These are phyloP conservation scores for Viola odorata DNA, from an alignment of 345 rosid genomes.

Conservation along the genomic window DNA sequence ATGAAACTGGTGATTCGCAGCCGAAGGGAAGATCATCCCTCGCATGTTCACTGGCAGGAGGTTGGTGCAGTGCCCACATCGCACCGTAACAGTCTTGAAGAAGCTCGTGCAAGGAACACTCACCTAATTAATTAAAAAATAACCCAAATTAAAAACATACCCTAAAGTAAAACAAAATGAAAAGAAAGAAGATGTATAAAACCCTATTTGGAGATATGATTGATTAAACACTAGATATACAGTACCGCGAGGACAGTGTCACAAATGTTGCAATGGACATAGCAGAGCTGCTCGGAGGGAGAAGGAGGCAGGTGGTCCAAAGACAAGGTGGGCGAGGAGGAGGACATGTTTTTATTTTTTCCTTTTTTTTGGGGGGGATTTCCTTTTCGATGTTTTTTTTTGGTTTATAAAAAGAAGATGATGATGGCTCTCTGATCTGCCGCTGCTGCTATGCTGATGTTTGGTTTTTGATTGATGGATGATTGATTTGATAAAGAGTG, in stretches of 20 bases:
- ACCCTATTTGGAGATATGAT: background rate
- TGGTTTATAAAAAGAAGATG: conserved; percentile 19
- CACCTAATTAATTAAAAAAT: conserved; percentile 40
- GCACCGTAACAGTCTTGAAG: conserved; percentile 93
- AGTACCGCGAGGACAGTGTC: conserved; percentile 87
- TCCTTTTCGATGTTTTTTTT: background rate
- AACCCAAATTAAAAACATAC: background rate
- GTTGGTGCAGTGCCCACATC: conserved; percentile 96
- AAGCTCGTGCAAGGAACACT: conserved; percentile 94
- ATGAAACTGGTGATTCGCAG: conserved; percentile 54
- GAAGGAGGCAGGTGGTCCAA: conserved; percentile 29
- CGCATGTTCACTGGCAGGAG: conserved; percentile 90
- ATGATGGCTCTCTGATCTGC: conserved; percentile 13
- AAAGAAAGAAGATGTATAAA: background rate
- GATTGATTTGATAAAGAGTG: conserved; percentile 45
- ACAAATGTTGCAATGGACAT: conserved; percentile 97
- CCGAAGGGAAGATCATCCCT: conserved; percentile 52
- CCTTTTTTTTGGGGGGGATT: background rate
- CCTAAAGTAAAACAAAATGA: background rate
- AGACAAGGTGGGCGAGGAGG: conserved; percentile 35
- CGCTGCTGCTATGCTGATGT: conserved; percentile 2
- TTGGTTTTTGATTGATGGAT: conserved; percentile 22
- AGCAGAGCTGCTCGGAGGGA: conserved; percentile 89
- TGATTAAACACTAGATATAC: background rate
- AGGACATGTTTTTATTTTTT: conserved; percentile 18